Evolutionary conservation across 2,329 filamentous ascomycete species (phyloP), one percentile per base, ranked within the genome.

Genomic region (Colletotrichum orchidophilum): DNA sequence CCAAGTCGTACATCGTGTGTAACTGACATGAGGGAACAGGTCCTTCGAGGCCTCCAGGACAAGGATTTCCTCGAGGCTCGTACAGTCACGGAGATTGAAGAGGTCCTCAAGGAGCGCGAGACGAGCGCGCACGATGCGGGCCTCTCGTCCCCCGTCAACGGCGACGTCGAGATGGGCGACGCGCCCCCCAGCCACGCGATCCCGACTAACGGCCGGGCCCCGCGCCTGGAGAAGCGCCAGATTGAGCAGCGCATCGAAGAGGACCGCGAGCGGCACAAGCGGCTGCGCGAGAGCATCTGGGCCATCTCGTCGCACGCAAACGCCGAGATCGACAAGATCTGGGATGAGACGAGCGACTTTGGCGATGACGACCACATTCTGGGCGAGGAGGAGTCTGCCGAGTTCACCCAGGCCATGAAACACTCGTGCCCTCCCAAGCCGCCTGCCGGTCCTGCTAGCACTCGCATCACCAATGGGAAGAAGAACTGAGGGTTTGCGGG

Each of bases 211-310:
- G 75, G 76, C 12, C 81, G 75, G 71, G 78, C 73, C 69, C 77
- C 79, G 5, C 80, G 83, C 18, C 80, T 96, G 62, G 94, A 98
- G 77, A 96, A 96, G 82, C 89, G 93, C 66, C 94, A 97, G 82
- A 93, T 98, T 63, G 95, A 98, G 83, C 95, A 98, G 84, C 88
- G 96, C 50, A 97, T 99, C 73, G 97, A 99, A 76, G 97, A 99
- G 82, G 96, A 99, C 81, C 87, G 96, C 3, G 96, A 99, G 81
- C 87, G 96, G 53, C 97, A 99, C 81, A 99, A 99, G 86, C 86
- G 96, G 53, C 85, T 96, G 77, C 86, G 96, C 26, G 96, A 99
- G 83, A 95, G 92, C 76, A 97, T 97, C 73, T 99, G 97, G 96
- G 94, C 95, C 0, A 91, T 97, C 2, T 90, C 90, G 33, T 87